phyloP scores from a whole-genome alignment of 2,329 filamentous ascomycete genomes.

The Fusarium nurragi region DNA sequence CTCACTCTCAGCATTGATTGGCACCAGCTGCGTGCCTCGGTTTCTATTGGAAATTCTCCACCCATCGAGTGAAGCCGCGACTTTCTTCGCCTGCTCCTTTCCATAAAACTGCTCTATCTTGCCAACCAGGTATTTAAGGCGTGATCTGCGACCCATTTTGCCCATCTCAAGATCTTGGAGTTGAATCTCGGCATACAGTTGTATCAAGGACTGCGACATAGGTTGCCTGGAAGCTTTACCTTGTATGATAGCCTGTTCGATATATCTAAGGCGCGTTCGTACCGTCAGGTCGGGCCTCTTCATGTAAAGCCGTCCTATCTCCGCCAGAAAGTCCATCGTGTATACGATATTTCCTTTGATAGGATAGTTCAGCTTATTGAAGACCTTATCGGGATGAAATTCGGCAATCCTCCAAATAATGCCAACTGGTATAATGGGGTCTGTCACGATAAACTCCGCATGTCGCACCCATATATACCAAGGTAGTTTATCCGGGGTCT shows the following conservation, averaged over 20 bases:
- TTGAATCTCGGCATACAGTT: slow-evolving; percentile 42
- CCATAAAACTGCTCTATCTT: slow-evolving; percentile 45
- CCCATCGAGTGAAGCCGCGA: slow-evolving; percentile 27
- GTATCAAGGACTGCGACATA: slow-evolving; percentile 43
- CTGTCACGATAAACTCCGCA: slow-evolving; percentile 47
- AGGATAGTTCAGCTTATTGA: not conserved
- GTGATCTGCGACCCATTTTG: slow-evolving; percentile 45
- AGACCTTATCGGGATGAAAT: slow-evolving; percentile 17
- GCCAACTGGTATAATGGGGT: slow-evolving; percentile 38
- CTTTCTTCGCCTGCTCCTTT: slow-evolving; percentile 26
- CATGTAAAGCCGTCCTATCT: slow-evolving; percentile 47
- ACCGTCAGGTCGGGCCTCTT: slow-evolving; percentile 43
- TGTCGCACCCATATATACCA: slow-evolving; percentile 50
- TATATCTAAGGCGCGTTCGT: slow-evolving; percentile 46
- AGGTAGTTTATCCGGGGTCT: slow-evolving; percentile 37
- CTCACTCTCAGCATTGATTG: not conserved
- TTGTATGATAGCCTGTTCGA: slow-evolving; percentile 43
- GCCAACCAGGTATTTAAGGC: slow-evolving; percentile 46
- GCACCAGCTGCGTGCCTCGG: not conserved
- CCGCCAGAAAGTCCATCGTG: slow-evolving; percentile 43
- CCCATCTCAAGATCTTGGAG: slow-evolving; percentile 50
- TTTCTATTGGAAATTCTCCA: slow-evolving; percentile 39
- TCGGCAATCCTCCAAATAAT: slow-evolving; percentile 46
- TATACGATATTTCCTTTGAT: slow-evolving; percentile 8
- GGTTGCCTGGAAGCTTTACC: slow-evolving; percentile 37